phyloP scores from a whole-genome alignment of 148 eudicot species.

The Oxyria digyna region DNA sequence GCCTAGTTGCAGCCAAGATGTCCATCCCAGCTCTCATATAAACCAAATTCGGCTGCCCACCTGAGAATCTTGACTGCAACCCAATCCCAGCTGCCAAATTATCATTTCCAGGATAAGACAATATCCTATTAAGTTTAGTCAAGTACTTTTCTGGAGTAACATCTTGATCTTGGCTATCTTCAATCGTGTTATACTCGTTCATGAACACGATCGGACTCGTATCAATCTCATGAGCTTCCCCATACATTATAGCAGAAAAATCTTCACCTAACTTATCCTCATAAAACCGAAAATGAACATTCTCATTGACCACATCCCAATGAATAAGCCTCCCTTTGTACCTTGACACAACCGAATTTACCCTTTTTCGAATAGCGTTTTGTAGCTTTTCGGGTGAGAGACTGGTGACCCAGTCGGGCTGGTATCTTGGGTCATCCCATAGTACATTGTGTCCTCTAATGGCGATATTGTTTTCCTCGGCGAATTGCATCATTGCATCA shows the following conservation, averaged over 20 bases:
- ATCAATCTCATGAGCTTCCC: constrained; percentile 29
- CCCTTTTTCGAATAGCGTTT: constrained; percentile 19
- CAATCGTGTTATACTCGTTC: constrained; percentile 58
- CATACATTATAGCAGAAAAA: constrained; percentile 38
- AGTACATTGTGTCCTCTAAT: constrained; percentile 31
- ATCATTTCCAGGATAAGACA: constrained; percentile 20
- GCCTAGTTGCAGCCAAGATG: constrained; percentile 21
- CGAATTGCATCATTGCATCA: constrained; percentile 28
- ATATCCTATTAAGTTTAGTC: constrained; percentile 26
- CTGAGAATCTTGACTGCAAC: constrained; percentile 32
- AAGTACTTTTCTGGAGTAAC: constrained; percentile 38
- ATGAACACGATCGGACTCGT: constrained; percentile 30
- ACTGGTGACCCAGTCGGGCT: constrained; percentile 23
- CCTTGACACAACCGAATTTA: constrained; percentile 38
- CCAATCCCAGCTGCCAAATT: constrained; percentile 39
- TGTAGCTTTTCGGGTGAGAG: constrained; percentile 17
- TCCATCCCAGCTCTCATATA: constrained; percentile 59
- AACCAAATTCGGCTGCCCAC: constrained; percentile 37
- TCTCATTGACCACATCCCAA: constrained; percentile 83
- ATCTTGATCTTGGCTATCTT: constrained; percentile 20
- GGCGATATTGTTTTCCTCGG: constrained; percentile 24
- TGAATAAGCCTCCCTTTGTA: constrained; percentile 38
- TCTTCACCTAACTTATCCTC: constrained; percentile 43
- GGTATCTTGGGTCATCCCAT: constrained; percentile 33
- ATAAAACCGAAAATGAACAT: constrained; percentile 34